Base-by-base conservation (phyloP, 192 early-diverging fungal genomes). In the Piromyces finnis region DNA sequence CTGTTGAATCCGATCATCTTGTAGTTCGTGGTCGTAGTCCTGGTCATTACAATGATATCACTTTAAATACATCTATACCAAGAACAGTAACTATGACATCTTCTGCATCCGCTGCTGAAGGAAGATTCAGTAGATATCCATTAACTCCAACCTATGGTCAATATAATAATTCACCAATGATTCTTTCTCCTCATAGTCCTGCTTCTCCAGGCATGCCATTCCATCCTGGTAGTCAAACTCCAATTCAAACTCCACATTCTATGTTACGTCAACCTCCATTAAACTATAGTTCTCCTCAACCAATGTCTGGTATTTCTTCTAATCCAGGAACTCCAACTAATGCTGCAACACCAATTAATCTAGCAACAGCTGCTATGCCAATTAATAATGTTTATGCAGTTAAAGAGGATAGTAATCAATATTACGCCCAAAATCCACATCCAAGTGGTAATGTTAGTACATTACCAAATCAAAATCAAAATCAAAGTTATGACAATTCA, bases 1-100 rank as follows among this genome's bases (percentile, higher is more conserved):
- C 85, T 5, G 88, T 87, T 28, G 87, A 91, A 79, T 96, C 94
- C 17, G 94, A 91, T 30, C 92, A 90, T 13, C 86, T 98, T 37
- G 95, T 98, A 0, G 97, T 98, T 12, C 90, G 96, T 78, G 96
- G 96, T 26, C 92, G 96, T 28, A 93, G 93, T 27, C 96, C 97
- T 15, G 96, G 95, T 16, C 97, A 98, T 79, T 98, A 98, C 82
- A 91, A 91, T 18, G 93, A 95, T 80, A 89, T 32, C 5, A n/a
- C 51, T 4, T 68, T 68, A n/a, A 68, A 68, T 68, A 68, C 51
- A n/a, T 22, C 51, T 11, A 68, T 68, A 0, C 51, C 51, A 22
- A 2, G 6, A 26, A 68, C 51, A 0, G 51, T 68, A 4, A 68
- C 5, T 68, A 68, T 68, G 51, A 9, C 51, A 9, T 68, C 51